Evolutionary conservation across 495 filamentous ascomycete species (phyloP).

Genomic region (Penicillium bialowiezense): DNA sequence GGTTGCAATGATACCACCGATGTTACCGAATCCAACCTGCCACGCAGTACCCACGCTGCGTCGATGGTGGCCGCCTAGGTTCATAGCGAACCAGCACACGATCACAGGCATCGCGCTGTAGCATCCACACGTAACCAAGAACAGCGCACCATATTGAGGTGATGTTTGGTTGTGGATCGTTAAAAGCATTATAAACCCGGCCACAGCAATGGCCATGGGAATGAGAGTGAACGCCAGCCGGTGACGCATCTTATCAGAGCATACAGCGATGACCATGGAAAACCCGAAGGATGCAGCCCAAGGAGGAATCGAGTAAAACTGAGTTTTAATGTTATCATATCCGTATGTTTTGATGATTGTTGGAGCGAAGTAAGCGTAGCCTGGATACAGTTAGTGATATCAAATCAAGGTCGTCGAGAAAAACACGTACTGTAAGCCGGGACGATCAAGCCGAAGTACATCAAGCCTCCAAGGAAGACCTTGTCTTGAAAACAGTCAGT

Average conservation of each 20-base stretch:
- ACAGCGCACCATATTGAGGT: conserved; percentile 71
- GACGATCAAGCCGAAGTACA: conserved; percentile 82
- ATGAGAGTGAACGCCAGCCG: conserved; percentile 72
- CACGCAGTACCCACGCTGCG: conserved; percentile 80
- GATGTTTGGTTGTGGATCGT: conserved; percentile 54
- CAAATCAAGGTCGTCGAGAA: neutral
- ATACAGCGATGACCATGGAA: conserved; percentile 66
- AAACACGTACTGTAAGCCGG: conserved; percentile 68
- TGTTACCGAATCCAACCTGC: conserved; percentile 93
- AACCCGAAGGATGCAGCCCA: conserved; percentile 79
- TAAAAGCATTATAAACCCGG: conserved; percentile 71
- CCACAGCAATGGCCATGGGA: conserved; percentile 61
- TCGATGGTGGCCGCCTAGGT: conserved; percentile 82
- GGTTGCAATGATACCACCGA: conserved; percentile 85
- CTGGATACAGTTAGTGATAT: conserved; percentile 21
- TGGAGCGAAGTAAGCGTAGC: conserved; percentile 74
- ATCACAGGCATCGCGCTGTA: conserved; percentile 79
- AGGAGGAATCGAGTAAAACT: conserved; percentile 79
- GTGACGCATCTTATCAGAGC: conserved; percentile 66
- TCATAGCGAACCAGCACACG: conserved; percentile 94
- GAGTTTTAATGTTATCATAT: conserved; percentile 67
- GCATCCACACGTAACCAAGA: conserved; percentile 60
- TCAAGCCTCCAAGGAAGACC: conserved; percentile 73
- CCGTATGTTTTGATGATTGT: conserved; percentile 69
- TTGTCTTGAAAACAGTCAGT: conserved; percentile 44